Conservation (phyloP, 1,284 basidiomycete genomes). For the Leccinum fallax region DNA sequence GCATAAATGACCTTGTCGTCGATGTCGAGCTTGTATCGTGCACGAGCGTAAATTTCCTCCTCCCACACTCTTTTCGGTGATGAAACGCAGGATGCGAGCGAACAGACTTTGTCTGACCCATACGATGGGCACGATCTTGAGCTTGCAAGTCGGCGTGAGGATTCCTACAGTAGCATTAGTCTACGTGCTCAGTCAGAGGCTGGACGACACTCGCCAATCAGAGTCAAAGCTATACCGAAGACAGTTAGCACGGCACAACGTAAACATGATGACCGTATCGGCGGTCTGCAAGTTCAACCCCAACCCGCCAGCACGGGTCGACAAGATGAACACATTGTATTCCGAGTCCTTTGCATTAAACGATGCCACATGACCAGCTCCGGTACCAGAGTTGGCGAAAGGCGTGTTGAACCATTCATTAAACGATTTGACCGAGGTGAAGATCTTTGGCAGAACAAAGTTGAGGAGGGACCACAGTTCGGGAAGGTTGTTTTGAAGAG, state of each 20-base stretch:
- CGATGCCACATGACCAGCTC: slow-evolving; percentile 82
- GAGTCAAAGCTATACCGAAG: slow-evolving; percentile 73
- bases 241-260: slow-evolving; percentile 10
- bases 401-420: slow-evolving; percentile 99
- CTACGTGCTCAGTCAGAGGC: background rate
- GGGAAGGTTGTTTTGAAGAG: slow-evolving; percentile 97
- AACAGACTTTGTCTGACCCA: slow-evolving; percentile 98
- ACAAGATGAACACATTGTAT: slow-evolving; percentile 94
- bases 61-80: slow-evolving; percentile 98
- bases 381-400: slow-evolving; percentile 95
- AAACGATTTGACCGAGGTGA: slow-evolving; percentile 99
- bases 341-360: slow-evolving; percentile 95
- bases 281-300: slow-evolving; percentile 98
- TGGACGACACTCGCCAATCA: slow-evolving; percentile 59
- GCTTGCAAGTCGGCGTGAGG: slow-evolving; percentile 98
- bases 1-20: slow-evolving; percentile 99
- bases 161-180: slow-evolving; percentile 59
- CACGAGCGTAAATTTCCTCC: slow-evolving; percentile 95
- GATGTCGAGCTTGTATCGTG: slow-evolving; percentile 96
- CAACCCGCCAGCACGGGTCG: slow-evolving; percentile 96
- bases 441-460: slow-evolving; percentile 97
- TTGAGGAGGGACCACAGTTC: slow-evolving; percentile 98
- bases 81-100: slow-evolving; percentile 87
- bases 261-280: slow-evolving; percentile 93
- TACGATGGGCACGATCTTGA: slow-evolving; percentile 99